Percentiles rank a stretch among this genome's conserved stretches.
Conservation (phyloP, 106 monocot genomes). For the Dendrobium nobile region DNA sequence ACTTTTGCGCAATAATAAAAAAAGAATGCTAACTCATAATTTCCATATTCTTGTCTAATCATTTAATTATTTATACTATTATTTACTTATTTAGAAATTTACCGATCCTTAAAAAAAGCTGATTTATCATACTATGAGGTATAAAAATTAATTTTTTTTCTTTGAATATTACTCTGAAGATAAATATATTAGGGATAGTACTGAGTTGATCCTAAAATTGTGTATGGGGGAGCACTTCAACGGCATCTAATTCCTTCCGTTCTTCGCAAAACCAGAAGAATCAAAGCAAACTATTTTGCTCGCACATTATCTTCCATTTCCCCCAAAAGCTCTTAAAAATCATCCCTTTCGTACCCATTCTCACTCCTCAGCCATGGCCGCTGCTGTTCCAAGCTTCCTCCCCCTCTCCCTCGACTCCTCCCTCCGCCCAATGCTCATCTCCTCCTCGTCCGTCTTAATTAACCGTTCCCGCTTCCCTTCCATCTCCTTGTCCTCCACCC, state of each 20-base stretch:
- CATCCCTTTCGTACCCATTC: not conserved
- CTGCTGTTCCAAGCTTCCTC: not conserved
- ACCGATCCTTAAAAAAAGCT: no score
- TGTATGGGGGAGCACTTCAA: no score
- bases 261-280: not conserved
- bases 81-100: no score
- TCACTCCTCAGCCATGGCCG: not conserved
- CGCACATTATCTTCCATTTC: not conserved
- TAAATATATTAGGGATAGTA: no score
- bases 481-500: conserved; percentile 8
- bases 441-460: conserved; percentile 19
- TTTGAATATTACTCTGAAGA: no score
- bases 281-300: not conserved
- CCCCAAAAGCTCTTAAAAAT: not conserved
- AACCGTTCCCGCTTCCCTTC: conserved; percentile 8
- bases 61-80: no score
- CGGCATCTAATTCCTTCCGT: not conserved
- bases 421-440: conserved; percentile 20
- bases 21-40: no score
- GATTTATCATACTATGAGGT: no score
- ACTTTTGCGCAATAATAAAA: no score
- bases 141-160: no score
- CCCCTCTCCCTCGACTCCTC: conserved; percentile 4
- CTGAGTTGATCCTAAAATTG: no score
- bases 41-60: no score